Conservation (phyloP, 192 early-diverging fungal species). For the Coemansia sp. region DNA sequence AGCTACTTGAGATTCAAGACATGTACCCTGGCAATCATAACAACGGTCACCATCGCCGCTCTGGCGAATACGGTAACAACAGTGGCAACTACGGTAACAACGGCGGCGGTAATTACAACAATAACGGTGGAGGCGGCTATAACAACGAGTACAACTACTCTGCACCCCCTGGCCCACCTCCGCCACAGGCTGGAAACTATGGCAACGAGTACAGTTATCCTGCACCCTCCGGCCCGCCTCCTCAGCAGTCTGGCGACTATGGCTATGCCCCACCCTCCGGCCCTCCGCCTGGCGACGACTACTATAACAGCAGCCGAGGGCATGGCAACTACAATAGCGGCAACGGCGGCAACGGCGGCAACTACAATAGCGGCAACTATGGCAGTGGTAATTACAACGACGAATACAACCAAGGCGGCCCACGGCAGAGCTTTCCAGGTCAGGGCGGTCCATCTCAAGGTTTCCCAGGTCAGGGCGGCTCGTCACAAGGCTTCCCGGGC, state of each 20-base stretch:
- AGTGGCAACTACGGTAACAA: constrained; percentile 15
- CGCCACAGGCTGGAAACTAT: constrained; percentile 1
- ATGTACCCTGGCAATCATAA: constrained; percentile 48
- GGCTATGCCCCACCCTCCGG: constrained; percentile 6
- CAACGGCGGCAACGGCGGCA: background rate
- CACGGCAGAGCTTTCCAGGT: constrained; percentile 6
- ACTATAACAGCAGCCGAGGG: constrained; percentile 15
- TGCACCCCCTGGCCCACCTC: constrained; percentile 27
- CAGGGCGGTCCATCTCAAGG: constrained; percentile 9
- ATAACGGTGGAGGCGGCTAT: background rate
- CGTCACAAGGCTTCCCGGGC: constrained; percentile 22
- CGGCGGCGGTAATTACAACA: constrained; percentile 23
- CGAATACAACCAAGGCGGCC: constrained; percentile 16
- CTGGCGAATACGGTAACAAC: constrained; percentile 11
- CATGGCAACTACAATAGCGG: constrained; percentile 16
- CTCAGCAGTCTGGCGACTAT: background rate
- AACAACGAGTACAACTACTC: constrained; percentile 23
- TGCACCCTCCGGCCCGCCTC: constrained; percentile 26
- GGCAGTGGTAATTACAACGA: constrained; percentile 2
- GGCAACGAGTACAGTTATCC: constrained; percentile 22
- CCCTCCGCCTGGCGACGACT: constrained; percentile 12
- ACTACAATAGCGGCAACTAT: constrained; percentile 11
- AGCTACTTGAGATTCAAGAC: constrained; percentile 7
- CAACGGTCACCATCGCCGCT: constrained; percentile 19
- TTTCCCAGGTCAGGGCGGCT: constrained; percentile 7